Evolutionary conservation across 2,329 filamentous ascomycete species (phyloP), one percentile per base, ranked within the genome.

Genomic region (Rhynchosporium secalis): DNA sequence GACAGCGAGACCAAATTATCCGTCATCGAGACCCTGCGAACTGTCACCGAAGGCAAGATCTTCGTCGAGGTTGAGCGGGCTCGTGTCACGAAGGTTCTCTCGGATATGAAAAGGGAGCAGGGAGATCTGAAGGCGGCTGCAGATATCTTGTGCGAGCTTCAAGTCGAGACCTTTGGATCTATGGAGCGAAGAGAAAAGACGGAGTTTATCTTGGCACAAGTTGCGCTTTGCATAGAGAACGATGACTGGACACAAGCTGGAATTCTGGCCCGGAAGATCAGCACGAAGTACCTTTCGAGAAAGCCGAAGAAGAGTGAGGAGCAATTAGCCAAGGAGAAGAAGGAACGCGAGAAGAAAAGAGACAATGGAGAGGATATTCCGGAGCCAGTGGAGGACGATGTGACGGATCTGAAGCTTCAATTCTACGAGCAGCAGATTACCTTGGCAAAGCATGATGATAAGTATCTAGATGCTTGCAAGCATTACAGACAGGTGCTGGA

Each of bases 41-140:
- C 94, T 47, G 94, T 99, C 55, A 99, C 95, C 8, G 95, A 99
- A 78, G 95, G 95, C 79, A 99, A 99, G 89, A 99, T 99, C 76
- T 99, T 99, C 73, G 94, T 99, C 72, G 95, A 99, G 81, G 95
- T 99, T 58, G 95, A 99, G 83, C 88, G 95, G 70, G 95, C 95
- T 68, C 90, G 95, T 70, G 89, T 99, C 64, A 99, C 95, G 72
- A 92, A 89, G 75, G 96, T 96, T 68, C 83, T 99, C 12, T 98
- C 95, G 57, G 87, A 97, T 77, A 98, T 99, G 82, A 98, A 98
- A 83, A 97, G 96, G 79, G 80, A 90, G 68, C 92, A 98, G 78
- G 94, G 93, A 67, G 94, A 99, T 73, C 81, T 96, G 73, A 92
- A 91, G 75, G 87, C 91, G 4, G 95, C 95, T 36, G 89, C 91